phyloP scores from a whole-genome alignment of 371 early-diverging fungal genomes.

The Rhizopus arrhizus region DNA sequence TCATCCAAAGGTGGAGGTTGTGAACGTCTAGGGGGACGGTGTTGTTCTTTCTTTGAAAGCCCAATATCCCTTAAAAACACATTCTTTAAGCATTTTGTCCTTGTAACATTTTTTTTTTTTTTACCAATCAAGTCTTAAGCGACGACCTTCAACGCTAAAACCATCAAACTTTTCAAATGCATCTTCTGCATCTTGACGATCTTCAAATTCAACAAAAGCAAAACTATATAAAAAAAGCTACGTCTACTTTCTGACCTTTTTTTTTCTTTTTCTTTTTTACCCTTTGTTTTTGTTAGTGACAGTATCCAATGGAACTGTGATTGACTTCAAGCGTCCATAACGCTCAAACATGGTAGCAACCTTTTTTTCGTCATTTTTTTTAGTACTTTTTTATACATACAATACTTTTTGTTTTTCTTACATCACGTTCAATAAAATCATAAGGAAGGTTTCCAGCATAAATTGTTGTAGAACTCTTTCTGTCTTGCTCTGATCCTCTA shows the following conservation, averaged over 20 bases:
- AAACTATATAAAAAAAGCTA: slow-evolving; percentile 45
- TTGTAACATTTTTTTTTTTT: not conserved
- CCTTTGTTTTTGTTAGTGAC: slow-evolving; percentile 79
- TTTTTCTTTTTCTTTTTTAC: slow-evolving; percentile 29
- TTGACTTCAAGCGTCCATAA: slow-evolving; percentile 66
- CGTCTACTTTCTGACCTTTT: not conserved
- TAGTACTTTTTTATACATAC: not conserved
- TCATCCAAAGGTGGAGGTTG: slow-evolving; percentile 33
- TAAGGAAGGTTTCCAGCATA: slow-evolving; percentile 87
- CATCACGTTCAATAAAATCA: slow-evolving; percentile 69
- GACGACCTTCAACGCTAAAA: slow-evolving; percentile 72
- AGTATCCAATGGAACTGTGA: slow-evolving; percentile 73
- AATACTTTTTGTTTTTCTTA: slow-evolving; percentile 18
- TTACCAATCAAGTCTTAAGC: slow-evolving; percentile 77
- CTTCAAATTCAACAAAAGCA: slow-evolving; percentile 77
- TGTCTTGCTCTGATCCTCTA: slow-evolving; percentile 72
- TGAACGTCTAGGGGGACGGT: slow-evolving; percentile 30
- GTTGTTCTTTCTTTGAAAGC: slow-evolving; percentile 65
- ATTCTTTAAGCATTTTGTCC: not conserved
- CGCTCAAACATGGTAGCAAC: slow-evolving; percentile 73
- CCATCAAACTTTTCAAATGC: slow-evolving; percentile 75
- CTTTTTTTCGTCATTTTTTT: slow-evolving; percentile 10
- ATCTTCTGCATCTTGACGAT: slow-evolving; percentile 77
- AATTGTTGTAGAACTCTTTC: slow-evolving; percentile 63
- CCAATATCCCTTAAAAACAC: slow-evolving; percentile 62